Evolutionary conservation across 2,329 filamentous ascomycete species (phyloP).

Genomic region (Hymenoscyphus fraxineus): DNA sequence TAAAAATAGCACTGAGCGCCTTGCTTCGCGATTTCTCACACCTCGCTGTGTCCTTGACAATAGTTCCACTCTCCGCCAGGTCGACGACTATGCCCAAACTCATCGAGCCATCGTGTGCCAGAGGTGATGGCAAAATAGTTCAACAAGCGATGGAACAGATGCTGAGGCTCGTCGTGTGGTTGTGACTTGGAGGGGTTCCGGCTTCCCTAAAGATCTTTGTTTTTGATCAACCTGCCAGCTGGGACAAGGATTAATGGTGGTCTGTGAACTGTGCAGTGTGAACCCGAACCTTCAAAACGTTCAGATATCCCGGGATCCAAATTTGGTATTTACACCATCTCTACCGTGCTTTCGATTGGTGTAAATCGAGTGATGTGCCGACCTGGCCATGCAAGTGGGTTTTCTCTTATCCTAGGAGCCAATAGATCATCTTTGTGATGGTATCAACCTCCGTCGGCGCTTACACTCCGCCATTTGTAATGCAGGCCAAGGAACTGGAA

Average conservation of each 20-base stretch:
- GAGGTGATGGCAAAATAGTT: conserved; percentile 11
- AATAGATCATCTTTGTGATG: conserved; percentile 3
- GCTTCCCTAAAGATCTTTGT: conserved; percentile 22
- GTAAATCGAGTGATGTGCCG: conserved; percentile 18
- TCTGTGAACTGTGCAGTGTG: conserved; percentile 3
- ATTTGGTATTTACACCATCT: conserved; percentile 24
- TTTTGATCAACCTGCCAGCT: background rate
- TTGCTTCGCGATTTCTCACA: background rate
- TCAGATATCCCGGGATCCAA: conserved; percentile 21
- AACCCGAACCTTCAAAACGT: conserved; percentile 6
- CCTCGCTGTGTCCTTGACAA: background rate
- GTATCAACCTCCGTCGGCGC: conserved; percentile 11
- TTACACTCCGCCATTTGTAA: conserved; percentile 13
- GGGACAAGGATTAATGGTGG: conserved; percentile 1
- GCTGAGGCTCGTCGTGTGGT: conserved; percentile 23
- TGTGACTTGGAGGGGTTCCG: conserved; percentile 21
- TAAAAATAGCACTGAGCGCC: conserved; percentile 17
- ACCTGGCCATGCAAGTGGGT: conserved; percentile 4
- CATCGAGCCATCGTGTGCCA: conserved; percentile 24
- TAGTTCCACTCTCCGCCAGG: conserved; percentile 24
- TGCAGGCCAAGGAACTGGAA: conserved; percentile 7
- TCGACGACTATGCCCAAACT: conserved; percentile 23
- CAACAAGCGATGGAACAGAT: background rate
- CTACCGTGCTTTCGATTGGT: conserved; percentile 17
- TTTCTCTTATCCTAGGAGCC: background rate